phyloP scores from a whole-genome alignment of 805 yeast species.

The Lachancea quebecensis region DNA sequence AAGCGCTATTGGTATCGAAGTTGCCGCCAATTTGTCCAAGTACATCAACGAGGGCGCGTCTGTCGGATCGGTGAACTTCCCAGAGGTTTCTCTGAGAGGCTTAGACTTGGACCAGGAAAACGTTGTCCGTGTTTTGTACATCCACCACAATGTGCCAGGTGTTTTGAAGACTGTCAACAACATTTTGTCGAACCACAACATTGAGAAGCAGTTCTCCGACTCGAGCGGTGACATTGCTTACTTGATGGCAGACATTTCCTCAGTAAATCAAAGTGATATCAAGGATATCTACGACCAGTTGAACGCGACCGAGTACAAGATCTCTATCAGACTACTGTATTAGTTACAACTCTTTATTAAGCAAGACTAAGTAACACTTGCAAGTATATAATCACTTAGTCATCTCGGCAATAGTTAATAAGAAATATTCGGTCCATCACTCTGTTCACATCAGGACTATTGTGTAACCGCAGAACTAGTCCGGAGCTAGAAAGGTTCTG shows the following conservation, averaged over 20 bases:
- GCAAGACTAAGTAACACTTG: too few species aligned
- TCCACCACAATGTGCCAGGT: conserved; percentile 98
- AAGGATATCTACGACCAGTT: conserved; percentile 77
- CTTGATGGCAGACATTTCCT: conserved; percentile 93
- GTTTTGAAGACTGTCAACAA: conserved; percentile 95
- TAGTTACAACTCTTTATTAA: conserved; percentile 26
- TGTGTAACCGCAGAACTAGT: too few species aligned
- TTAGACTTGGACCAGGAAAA: conserved; percentile 80
- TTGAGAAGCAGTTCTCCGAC: conserved; percentile 97
- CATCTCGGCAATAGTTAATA: too few species aligned
- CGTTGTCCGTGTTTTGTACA: conserved; percentile 87
- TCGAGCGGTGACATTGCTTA: conserved; percentile 94
- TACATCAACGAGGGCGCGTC: conserved; percentile 96
- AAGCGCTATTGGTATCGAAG: conserved; percentile 95
- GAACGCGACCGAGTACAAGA: conserved; percentile 83
- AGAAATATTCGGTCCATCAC: too few species aligned
- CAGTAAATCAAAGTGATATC: conserved; percentile 76
- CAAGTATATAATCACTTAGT: too few species aligned
- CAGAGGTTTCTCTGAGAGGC: conserved; percentile 89
- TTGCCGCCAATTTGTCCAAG: conserved; percentile 74
- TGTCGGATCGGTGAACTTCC: conserved; percentile 96
- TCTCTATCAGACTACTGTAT: conserved; percentile 84
- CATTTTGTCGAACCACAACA: conserved; percentile 88
- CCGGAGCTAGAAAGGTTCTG: too few species aligned
- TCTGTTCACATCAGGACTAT: too few species aligned